Base-by-base conservation (phyloP, 768 basidiomycete species). In the Mycena olivaceomarginata region DNA sequence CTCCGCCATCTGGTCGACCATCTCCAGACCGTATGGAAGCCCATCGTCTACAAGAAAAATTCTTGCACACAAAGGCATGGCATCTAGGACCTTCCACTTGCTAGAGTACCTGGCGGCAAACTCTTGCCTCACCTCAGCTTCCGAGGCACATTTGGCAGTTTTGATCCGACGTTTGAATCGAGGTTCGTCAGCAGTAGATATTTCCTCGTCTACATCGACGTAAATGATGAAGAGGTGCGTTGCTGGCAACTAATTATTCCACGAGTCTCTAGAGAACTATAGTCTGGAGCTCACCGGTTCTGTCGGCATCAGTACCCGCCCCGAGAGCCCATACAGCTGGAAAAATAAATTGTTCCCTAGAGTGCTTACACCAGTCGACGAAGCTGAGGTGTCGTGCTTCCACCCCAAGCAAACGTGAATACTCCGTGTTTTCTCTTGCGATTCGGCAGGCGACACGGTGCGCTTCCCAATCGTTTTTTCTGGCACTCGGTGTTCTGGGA, bases 81-180 rank as follows among this genome's bases (percentile, higher is more conserved):
- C 41, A 59, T n/a, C 25, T 46, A 43, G 69, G 69, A 70, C 57
- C 57, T 59, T 60, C 69, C 69, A 70, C 69, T 5, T 13, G 45
- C 69, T 70, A n/a, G 5, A 25, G 25, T 25, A 25, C 25, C 25
- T 25, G 25, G 25, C 4, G 37, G 57, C 69, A 60, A 11, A 70
- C 57, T 70, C 69, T 11, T 60, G 57, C 69, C 1, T 62, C 69
- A 70, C 20, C 18, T 69, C 67, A 16, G 48, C 67, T 57, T 69
- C 67, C 67, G 67, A 69, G 67, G 67, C 67, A n/a, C 69, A 70
- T 70, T 70, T 70, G 56, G 69, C 69, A 25, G 57, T 70, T 70
- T 57, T 70, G 57, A 70, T 15, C 69, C 69, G 69, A 70, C 57
- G 57, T 60, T 70, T 59, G 59, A 70, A 60, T 1, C 18, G 69